Evolutionary conservation across 106 monocot genomes (phyloP), one percentile per base, ranked within the genome.

Genomic region (Triglochin maritima): DNA sequence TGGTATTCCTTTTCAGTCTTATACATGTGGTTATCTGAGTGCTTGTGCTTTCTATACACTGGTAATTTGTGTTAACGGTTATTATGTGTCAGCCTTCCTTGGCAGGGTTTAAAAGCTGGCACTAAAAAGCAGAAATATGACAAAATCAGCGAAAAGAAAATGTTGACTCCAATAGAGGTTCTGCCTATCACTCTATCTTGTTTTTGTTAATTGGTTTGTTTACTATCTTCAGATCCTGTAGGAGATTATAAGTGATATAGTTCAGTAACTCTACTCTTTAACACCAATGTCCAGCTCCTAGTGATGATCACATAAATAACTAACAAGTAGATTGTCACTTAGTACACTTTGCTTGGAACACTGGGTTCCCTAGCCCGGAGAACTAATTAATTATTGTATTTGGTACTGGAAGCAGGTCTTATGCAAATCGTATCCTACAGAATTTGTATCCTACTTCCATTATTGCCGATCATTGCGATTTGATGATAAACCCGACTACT

Each of bases 121-220:
- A 94, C 93, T 44, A 94, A 94, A 68, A 94, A 94, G 72, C 93
- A 94, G 63, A 94, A 89, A 74, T 94, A 94, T 66, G 89, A 89
- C 9, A 94, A 79, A 78, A 94, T 94, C 67, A 94, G 94, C 65
- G 94, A 94, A 70, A 89, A 89, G 89, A 94, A 94, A 78, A 83
- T 89, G 86, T 72, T 87, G 4, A 89, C 89, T 64, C 79, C 94
- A 44, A 84, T 89, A 44, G 94, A 94, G 89, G 94, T 94, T 52
- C 29, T 29, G 29, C 29, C 29, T 29, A 29, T 29, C 29, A 11
- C 52, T 8, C 11, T 52, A 11, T 52, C 11, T 8, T 13, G 10
- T 58, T n/a, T 46, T 56, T 46, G 12, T 50, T 13, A 16, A 29
- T 4, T n/a, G 17, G 13, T 63, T 43, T 10, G 7, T 4, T 62